Percentiles rank a stretch among this genome's conserved stretches.
Conservation (phyloP, 805 yeast species). For the Torulaspora microellipsoides region DNA sequence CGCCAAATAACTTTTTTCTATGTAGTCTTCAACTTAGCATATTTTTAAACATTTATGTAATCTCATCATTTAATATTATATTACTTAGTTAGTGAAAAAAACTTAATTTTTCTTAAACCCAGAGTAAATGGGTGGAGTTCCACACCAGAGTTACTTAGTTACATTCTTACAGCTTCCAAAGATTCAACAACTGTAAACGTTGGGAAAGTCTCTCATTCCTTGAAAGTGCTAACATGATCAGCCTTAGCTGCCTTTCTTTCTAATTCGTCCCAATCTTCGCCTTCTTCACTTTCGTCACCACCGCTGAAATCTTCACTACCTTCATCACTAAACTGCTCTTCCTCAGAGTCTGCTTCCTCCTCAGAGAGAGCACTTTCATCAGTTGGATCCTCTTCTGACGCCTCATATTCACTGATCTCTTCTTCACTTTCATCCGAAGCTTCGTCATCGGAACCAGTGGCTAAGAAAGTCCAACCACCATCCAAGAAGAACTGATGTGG, state of each 20-base stretch:
- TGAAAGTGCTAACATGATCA: slow-evolving; percentile 31
- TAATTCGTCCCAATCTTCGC: slow-evolving; percentile 40
- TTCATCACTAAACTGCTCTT: slow-evolving; percentile 34
- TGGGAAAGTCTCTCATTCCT: slow-evolving; percentile 16
- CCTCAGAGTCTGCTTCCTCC: slow-evolving; percentile 37
- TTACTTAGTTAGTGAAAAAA: too few species aligned
- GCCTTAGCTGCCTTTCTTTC: slow-evolving; percentile 39
- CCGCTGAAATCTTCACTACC: slow-evolving; percentile 29
- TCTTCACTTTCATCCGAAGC: slow-evolving; percentile 65
- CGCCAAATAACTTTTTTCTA: too few species aligned
- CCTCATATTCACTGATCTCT: slow-evolving; percentile 48
- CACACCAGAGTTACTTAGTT: too few species aligned
- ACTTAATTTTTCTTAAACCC: too few species aligned
- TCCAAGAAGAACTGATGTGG: slow-evolving; percentile 91
- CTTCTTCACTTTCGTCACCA: slow-evolving; percentile 35
- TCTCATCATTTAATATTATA: too few species aligned
- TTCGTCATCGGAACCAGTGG: slow-evolving; percentile 80
- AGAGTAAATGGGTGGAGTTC: too few species aligned
- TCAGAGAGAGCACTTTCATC: slow-evolving; percentile 40
- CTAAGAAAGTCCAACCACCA: slow-evolving; percentile 96
- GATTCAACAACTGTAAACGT: not conserved
- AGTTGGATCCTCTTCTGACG: slow-evolving; percentile 41
- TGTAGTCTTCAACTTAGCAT: too few species aligned
- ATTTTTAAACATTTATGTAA: too few species aligned
- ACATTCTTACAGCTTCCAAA: too few species aligned